Evolutionary conservation across 163 green algal species (phyloP).

Genomic region (Prototheca stagnorum): DNA sequence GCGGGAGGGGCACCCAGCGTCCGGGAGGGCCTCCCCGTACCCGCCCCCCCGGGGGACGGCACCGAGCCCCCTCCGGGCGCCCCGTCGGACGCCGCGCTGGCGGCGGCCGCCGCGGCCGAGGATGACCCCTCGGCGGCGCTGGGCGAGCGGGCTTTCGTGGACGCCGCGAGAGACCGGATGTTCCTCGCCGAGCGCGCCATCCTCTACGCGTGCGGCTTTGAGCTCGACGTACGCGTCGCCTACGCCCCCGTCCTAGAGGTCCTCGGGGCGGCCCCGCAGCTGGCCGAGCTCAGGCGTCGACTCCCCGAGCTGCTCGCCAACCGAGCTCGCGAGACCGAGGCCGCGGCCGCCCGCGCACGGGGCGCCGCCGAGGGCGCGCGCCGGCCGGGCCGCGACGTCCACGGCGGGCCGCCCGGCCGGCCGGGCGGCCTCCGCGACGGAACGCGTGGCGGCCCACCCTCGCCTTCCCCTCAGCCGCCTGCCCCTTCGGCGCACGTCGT

Average conservation of each 20-base stretch:
- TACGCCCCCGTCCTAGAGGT: not conserved
- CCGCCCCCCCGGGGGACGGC: too few species aligned
- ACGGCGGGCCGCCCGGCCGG: too few species aligned
- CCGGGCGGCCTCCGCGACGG: too few species aligned
- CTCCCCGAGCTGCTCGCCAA: too few species aligned
- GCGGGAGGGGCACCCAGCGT: not conserved
- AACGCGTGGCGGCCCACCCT: too few species aligned
- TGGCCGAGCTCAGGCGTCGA: too few species aligned
- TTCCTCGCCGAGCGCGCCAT: conserved; percentile 29
- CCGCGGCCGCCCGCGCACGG: too few species aligned
- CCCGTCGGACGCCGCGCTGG: not conserved
- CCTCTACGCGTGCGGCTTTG: conserved; percentile 29
- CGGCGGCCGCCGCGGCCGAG: not conserved
- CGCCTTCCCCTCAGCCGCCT: too few species aligned
- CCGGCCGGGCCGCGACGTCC: too few species aligned
- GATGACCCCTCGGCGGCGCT: not conserved
- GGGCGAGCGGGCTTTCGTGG: conserved; percentile 10
- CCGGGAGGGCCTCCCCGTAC: not conserved
- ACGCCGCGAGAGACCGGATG: conserved; percentile 12
- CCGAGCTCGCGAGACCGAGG: too few species aligned
- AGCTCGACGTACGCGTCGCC: conserved; percentile 5
- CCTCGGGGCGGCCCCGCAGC: conserved; percentile 2
- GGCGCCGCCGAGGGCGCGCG: too few species aligned
- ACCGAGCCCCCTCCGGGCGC: not conserved
- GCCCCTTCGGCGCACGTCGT: too few species aligned